Evolutionary conservation across 495 filamentous ascomycete genomes (phyloP), one percentile per base, ranked within the genome.

Genomic region (Xylaria bambusicola): DNA sequence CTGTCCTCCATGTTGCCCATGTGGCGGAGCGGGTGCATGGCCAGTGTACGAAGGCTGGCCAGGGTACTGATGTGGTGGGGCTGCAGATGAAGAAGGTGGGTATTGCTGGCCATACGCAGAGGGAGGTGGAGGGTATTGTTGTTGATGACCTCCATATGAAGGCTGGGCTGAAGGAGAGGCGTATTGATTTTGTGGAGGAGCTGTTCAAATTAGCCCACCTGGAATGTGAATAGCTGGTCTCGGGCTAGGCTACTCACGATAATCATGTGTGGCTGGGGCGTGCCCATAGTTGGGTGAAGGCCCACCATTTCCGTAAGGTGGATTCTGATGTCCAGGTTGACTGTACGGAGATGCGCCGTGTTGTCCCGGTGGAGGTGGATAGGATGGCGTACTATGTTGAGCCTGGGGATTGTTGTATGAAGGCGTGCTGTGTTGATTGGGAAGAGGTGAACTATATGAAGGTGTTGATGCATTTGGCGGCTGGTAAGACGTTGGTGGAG

Each of bases 401-500:
- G 58, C 58, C 3, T 65, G 61, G 23, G 71, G 65, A 42, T 65
- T 62, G 24, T 63, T 60, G 18, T 68, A 71, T 40, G 65, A 62
- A 26, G 65, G 64, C 6, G 69, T 58, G 35, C 57, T 58, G 46
- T 69, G 67, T 52, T 69, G 70, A 44, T 68, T 68, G 1, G 62
- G 55, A 40, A 68, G 51, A 15, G 70, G 64, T 2, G 69, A 54
- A 35, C 62, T 69, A 47, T 70, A 71, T n/a, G 68, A 56, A 15
- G 67, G 52, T 12, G 65, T 63, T n/a, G 68, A 64, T 44, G 42
- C 47, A 36, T 47, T 66, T 7, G 71, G 68, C 20, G 78, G 66
- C 55, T 81, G 77, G 60, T 81, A 81, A 0, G 77, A 72, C 33
- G 75, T 65, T 6, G 81, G 79, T 33, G 81, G 81, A 21, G 80